Evolutionary conservation across 306 rosid genomes (phyloP), one percentile per base, ranked within the genome.

Genomic region (Glycine tomentella): DNA sequence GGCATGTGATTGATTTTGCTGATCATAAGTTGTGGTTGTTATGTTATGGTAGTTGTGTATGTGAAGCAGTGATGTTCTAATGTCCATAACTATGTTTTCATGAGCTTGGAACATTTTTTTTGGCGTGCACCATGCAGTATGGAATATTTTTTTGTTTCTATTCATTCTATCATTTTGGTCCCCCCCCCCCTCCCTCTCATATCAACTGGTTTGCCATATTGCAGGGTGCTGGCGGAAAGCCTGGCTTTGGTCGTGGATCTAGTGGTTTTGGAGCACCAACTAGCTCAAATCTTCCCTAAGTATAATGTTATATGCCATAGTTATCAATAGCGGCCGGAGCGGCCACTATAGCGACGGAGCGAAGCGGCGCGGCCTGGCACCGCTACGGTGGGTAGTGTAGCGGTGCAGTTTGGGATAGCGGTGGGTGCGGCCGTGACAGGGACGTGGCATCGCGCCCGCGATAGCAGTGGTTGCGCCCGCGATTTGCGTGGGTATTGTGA

Each of bases 231-330:
- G 87, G 93, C 8, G 97, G 92, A 80, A 88, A 91, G 64, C 76
- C 93, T 46, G 93, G 93, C 58, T 91, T 91, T 55, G 93, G 97
- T 12, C 97, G 97, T 57, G 93, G 97, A 56, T 86, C 92, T 56
- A 91, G 96, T 40, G 84, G 91, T 48, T 87, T 46, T 25, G 90
- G 86, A 13, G 87, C 80, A 0, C 90, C 86, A 58, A 81, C 92
- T 9, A 89, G 92, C 55, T 94, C 95, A 31, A 80, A 86, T 69
- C 84, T 50, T 20, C 40, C 88, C 5, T 89, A 71, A 88, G 52
- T 10, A 64, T 70, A 46, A 20, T 20, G 20, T 20, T 20, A 46
- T 77, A 34, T 38, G 52, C 66, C n/a, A n/a, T n/a, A n/a, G n/a
- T n/a, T n/a, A n/a, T n/a, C n/a, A n/a, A n/a, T n/a, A n/a, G n/a